These are phyloP conservation scores for Phyllosticta paracitricarpa DNA, from an alignment of 2,329 filamentous ascomycete genomes.

Conservation along the genomic window DNA sequence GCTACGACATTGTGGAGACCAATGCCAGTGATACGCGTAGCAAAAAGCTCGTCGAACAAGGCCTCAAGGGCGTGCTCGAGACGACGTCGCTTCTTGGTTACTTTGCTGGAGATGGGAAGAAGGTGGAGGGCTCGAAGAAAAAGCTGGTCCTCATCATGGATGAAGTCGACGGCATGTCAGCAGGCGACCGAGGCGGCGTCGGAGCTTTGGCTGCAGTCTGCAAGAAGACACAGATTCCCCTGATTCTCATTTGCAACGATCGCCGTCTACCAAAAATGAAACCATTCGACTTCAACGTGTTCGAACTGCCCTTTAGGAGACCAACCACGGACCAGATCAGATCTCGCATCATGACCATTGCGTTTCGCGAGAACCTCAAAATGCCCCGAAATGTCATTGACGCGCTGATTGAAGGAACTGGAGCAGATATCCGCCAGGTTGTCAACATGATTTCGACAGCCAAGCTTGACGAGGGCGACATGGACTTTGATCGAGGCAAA, in stretches of 20 bases:
- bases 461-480: slow-evolving; percentile 71
- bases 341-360: slow-evolving; percentile 89
- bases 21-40: slow-evolving; percentile 94
- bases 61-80: slow-evolving; percentile 81
- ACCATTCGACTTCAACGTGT: slow-evolving; percentile 81
- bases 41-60: slow-evolving; percentile 87
- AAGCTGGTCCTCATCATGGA: slow-evolving; percentile 98
- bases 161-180: slow-evolving; percentile 98
- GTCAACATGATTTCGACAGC: slow-evolving; percentile 97
- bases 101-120: slow-evolving; percentile 75
- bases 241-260: slow-evolving; percentile 98
- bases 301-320: slow-evolving; percentile 76
- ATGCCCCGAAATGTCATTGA: slow-evolving; percentile 76
- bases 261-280: slow-evolving; percentile 93
- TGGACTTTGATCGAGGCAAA: slow-evolving; percentile 80
- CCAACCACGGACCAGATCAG: slow-evolving; percentile 87
- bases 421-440: slow-evolving; percentile 92
- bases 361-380: slow-evolving; percentile 81
- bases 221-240: slow-evolving; percentile 87
- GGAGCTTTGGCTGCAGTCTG: slow-evolving; percentile 89
- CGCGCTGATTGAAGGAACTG: slow-evolving; percentile 87
- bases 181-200: slow-evolving; percentile 89
- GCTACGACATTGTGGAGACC: slow-evolving; percentile 86
- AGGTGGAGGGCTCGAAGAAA: slow-evolving; percentile 72
- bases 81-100: slow-evolving; percentile 88